Evolutionary conservation across 148 eudicot species (phyloP).

Genomic region (Suaeda aralocaspica): DNA sequence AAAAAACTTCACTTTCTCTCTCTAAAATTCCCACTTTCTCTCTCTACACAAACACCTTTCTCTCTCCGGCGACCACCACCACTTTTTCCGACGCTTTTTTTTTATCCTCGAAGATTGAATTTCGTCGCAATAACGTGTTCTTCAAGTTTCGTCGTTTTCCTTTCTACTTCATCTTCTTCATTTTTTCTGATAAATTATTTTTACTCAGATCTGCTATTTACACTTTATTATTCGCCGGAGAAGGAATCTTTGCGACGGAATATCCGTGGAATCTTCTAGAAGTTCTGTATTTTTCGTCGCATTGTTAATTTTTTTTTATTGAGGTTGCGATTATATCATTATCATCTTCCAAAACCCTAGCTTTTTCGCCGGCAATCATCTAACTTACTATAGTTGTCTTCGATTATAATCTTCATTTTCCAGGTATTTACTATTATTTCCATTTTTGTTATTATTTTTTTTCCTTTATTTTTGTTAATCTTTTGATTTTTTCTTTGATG

Average conservation of each 20-base stretch:
- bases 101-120: not conserved
- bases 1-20: not conserved
- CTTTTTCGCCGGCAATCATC: not conserved
- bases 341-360: not conserved
- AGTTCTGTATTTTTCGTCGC: not conserved
- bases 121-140: not conserved
- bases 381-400: not conserved
- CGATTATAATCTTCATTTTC: not conserved
- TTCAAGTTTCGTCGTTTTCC: not conserved
- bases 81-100: not conserved
- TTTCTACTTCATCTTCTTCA: constrained; percentile 3
- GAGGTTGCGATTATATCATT: not conserved
- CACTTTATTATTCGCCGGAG: constrained; percentile 6
- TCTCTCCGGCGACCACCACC: constrained; percentile 8
- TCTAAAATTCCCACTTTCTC: constrained; percentile 6
- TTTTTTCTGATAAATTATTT: not conserved
- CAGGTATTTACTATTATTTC: not conserved
- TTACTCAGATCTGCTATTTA: constrained; percentile 3
- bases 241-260: constrained; percentile 7
- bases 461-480: too few species aligned
- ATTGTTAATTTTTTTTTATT: not conserved
- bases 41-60: not conserved
- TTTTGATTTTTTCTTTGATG: too few species aligned
- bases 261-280: not conserved
- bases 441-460: not conserved